Evolutionary conservation across 1,284 basidiomycete species (phyloP).

Genomic region (Heterobasidion occidentale): DNA sequence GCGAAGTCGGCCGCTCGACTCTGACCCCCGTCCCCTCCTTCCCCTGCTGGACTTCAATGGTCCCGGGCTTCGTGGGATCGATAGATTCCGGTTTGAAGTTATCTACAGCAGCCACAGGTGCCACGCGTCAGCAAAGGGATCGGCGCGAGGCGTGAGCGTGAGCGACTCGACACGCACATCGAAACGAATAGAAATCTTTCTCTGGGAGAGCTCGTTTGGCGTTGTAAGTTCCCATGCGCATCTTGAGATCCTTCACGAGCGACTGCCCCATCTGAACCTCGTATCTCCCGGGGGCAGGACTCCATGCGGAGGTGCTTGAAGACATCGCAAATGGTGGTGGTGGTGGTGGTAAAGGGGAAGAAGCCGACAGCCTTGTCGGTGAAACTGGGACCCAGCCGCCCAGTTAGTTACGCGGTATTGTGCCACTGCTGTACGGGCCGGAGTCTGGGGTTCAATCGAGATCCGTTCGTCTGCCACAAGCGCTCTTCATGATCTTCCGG

Average conservation of each 20-base stretch:
- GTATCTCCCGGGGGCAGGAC: conserved; percentile 45
- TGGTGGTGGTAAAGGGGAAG: conserved; percentile 22
- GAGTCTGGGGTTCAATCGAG: background rate
- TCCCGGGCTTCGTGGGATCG: conserved; percentile 54
- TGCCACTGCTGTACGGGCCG: background rate
- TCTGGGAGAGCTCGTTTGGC: conserved; percentile 22
- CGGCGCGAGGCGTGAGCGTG: background rate
- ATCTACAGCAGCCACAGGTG: conserved; percentile 31
- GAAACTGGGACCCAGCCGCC: no score
- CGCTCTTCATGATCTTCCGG: background rate
- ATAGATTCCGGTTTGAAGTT: conserved; percentile 68
- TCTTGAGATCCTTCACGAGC: conserved; percentile 51
- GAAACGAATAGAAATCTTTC: conserved; percentile 63
- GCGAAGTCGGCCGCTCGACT: conserved; percentile 55
- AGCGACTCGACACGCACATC: conserved; percentile 36
- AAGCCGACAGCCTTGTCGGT: background rate
- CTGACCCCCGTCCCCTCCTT: conserved; percentile 40
- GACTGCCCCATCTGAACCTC: conserved; percentile 50
- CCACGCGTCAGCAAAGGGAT: background rate
- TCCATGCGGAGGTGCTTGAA: conserved; percentile 39
- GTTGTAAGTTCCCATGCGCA: conserved; percentile 37
- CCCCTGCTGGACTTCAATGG: conserved; percentile 46
- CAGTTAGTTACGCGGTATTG: background rate
- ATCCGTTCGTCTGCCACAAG: background rate
- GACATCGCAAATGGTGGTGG: conserved; percentile 24